Base-by-base conservation (phyloP, 1,139 yeast species). In the Geotrichum phurueaensis region DNA sequence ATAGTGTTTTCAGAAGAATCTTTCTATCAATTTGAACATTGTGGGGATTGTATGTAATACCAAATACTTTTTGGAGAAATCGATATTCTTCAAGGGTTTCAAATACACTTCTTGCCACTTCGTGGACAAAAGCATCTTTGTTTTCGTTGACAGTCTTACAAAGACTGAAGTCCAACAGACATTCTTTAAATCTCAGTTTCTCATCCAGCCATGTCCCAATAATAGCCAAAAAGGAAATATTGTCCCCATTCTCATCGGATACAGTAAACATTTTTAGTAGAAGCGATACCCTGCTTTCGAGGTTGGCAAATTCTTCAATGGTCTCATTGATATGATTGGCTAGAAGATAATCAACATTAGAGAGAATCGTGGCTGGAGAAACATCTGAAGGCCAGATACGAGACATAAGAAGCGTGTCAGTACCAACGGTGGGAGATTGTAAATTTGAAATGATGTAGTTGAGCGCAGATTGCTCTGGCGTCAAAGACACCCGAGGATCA, bases 201-300 rank as follows among this genome's bases (percentile, higher is more conserved):
- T 33, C 31, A 31, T 55, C 58, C 9, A 55, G 49, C 58, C 58
- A 55, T n/a, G 51, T 53, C 12, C 23, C 58, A 39, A 55, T 33
- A 6, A 55, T 50, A 7, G 39, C 43, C 36, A 55, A 18, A 18
- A 55, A 55, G 7, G 29, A n/a, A n/a, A 55, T 23, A 7, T 29
- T 25, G 3, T 47, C 53, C 9, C 47, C 47, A 39, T 39, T 39
- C 20, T 39, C 47, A 39, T 39, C 47, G 1, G 18, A 39, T 2
- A 39, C 47, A 7, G 47, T 39, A 10, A 39, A 39, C 22, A 39
- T n/a, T n/a, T 39, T 39, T n/a, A 39, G 20, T 18, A 39, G 47
- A 39, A 39, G 47, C 5, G 47, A 39, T 6, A 39, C 20, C 10
- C 18, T 39, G 18, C 22, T 10, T 1, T 39, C 20, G 7, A 39